Evolutionary conservation across 1,139 yeast species (phyloP).

Genomic region (Kodamaea sp.): DNA sequence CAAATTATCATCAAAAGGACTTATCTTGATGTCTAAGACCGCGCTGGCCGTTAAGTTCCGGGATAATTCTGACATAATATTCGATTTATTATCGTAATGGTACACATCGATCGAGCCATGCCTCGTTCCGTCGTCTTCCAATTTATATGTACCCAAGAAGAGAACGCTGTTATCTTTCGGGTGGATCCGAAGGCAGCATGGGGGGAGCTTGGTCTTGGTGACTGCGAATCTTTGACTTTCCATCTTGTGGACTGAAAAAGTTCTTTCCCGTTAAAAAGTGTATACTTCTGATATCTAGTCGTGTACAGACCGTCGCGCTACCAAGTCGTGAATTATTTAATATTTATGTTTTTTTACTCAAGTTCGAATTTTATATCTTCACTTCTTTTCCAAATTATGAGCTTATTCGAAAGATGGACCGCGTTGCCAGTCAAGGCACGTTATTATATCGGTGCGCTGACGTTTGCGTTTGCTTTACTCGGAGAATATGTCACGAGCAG

Average conservation of each 20-base stretch:
- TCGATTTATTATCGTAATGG: constrained; percentile 16
- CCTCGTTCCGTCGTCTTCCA: constrained; percentile 54
- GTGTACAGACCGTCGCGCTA: not conserved
- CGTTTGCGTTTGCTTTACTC: constrained; percentile 47
- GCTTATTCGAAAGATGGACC: constrained; percentile 45
- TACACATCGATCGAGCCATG: constrained; percentile 75
- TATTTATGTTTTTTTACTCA: too few relatives aligned
- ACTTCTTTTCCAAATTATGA: constrained; percentile 19
- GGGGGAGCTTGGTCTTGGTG: constrained; percentile 59
- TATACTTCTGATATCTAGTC: not conserved
- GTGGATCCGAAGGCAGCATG: constrained; percentile 70
- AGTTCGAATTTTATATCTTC: too few relatives aligned
- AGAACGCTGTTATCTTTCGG: constrained; percentile 48
- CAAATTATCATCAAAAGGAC: constrained; percentile 46
- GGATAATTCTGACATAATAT: constrained; percentile 21
- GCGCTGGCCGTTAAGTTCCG: constrained; percentile 52
- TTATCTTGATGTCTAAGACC: constrained; percentile 68
- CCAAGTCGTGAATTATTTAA: too few relatives aligned
- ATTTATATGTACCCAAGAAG: constrained; percentile 74
- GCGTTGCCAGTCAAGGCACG: constrained; percentile 49
- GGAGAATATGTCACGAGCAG: constrained; percentile 50
- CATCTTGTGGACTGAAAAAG: not conserved
- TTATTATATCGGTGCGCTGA: constrained; percentile 52
- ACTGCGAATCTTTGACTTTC: constrained; percentile 17
- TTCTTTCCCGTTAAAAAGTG: too few relatives aligned